These are phyloP conservation scores for Angophora floribunda DNA, from an alignment of 345 rosid species.

Conservation along the genomic window DNA sequence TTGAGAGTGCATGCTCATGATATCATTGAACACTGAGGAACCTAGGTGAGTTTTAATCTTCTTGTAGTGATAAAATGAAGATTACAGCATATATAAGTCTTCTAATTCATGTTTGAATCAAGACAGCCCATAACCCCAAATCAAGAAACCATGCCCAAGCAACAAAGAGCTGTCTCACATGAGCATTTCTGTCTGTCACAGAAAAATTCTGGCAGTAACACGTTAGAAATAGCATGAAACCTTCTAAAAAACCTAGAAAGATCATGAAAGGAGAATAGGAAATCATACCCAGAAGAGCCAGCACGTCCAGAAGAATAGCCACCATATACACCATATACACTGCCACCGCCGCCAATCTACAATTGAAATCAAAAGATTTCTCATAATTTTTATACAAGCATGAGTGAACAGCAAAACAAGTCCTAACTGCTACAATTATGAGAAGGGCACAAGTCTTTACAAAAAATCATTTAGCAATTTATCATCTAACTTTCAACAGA, in stretches of 20 bases:
- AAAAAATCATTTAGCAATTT: not conserved
- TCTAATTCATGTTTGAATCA: not conserved
- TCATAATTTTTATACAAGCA: not conserved
- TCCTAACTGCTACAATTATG: not conserved
- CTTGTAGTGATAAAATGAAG: not conserved
- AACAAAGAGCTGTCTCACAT: not conserved
- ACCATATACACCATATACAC: conserved; percentile 84
- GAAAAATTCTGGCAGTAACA: not conserved
- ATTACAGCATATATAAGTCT: not conserved
- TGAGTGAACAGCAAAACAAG: not conserved
- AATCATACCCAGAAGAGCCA: conserved; percentile 72
- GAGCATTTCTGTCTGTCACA: not conserved
- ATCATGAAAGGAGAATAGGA: not conserved
- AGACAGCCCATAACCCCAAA: not conserved
- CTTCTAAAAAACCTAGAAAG: not conserved
- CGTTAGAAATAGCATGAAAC: not conserved
- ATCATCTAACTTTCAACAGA: not conserved
- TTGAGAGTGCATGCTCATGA: not conserved
- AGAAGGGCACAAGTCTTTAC: not conserved
- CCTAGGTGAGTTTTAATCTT: not conserved
- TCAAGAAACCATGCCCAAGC: not conserved
- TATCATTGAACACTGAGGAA: not conserved
- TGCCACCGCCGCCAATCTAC: conserved; percentile 64
- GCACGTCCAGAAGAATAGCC: conserved; percentile 75
- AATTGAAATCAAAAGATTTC: conserved; percentile 2